Conservation (phyloP, 2,329 filamentous ascomycete genomes). For the Phyllachora maydis region DNA sequence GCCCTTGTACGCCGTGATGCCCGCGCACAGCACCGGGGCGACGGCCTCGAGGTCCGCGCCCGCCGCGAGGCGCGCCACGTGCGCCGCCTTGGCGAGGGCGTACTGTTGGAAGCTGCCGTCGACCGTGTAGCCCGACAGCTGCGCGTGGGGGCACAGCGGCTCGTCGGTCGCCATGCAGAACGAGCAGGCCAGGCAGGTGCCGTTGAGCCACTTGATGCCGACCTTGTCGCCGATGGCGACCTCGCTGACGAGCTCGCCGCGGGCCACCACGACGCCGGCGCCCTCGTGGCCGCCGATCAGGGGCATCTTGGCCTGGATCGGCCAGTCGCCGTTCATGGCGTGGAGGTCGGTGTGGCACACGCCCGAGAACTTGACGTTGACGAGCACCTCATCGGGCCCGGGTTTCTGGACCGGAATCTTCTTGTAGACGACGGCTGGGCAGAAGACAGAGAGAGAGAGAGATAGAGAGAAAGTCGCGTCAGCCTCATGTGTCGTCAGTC, state of each 20-base stretch:
- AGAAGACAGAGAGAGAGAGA: no score
- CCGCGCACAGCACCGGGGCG: slow-evolving; percentile 53
- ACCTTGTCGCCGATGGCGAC: slow-evolving; percentile 67
- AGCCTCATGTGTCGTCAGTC: slow-evolving; percentile 1
- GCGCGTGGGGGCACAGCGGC: slow-evolving; percentile 55
- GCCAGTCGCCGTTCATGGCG: slow-evolving; percentile 81
- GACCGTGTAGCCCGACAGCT: slow-evolving; percentile 78
- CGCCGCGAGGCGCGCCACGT: slow-evolving; percentile 67
- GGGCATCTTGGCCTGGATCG: slow-evolving; percentile 60
- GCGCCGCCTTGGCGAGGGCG: slow-evolving; percentile 65
- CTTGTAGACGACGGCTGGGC: slow-evolving; percentile 45
- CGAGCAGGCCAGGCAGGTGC: slow-evolving; percentile 61
- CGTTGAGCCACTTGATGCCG: slow-evolving; percentile 88
- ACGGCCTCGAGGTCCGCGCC: slow-evolving; percentile 56
- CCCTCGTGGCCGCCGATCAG: slow-evolving; percentile 68
- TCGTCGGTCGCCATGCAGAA: slow-evolving; percentile 72
- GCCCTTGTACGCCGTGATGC: slow-evolving; percentile 60
- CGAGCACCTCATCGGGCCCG: slow-evolving; percentile 72
- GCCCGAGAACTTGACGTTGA: slow-evolving; percentile 80
- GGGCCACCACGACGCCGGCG: slow-evolving; percentile 65
- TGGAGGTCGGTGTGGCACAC: slow-evolving; percentile 76
- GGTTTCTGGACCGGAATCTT: slow-evolving; percentile 66
- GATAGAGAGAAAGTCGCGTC: not conserved
- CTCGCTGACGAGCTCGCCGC: slow-evolving; percentile 57
- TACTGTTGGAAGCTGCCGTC: slow-evolving; percentile 92